Evolutionary conservation across 768 basidiomycete genomes (phyloP).

Genomic region (Galerina marginata): DNA sequence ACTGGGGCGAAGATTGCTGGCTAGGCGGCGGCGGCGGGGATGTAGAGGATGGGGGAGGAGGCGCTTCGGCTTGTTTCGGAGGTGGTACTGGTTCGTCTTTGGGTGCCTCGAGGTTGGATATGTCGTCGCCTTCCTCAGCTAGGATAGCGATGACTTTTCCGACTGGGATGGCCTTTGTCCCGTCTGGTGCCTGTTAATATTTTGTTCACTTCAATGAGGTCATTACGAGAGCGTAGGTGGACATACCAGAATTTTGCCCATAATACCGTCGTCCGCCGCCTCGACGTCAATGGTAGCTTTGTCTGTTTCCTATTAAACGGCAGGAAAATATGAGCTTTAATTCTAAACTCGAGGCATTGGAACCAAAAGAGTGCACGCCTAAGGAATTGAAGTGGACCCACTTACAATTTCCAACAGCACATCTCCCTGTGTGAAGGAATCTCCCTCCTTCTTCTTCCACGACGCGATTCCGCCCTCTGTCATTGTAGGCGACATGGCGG

Average conservation of each 20-base stretch:
- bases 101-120: slow-evolving; percentile 79
- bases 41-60: slow-evolving; percentile 23
- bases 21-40: slow-evolving; percentile 36
- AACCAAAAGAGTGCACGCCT: not conserved
- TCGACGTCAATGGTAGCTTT: slow-evolving; percentile 98
- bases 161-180: slow-evolving; percentile 83
- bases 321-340: slow-evolving; percentile 4
- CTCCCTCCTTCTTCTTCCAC: slow-evolving; percentile 92
- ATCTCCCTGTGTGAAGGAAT: slow-evolving; percentile 79
- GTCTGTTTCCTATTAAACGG: slow-evolving; percentile 76
- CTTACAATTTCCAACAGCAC: slow-evolving; percentile 89
- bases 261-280: slow-evolving; percentile 94
- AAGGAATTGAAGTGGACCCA: slow-evolving; percentile 10
- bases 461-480: slow-evolving; percentile 90
- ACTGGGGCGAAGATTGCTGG: slow-evolving; percentile 24
- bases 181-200: slow-evolving; percentile 56
- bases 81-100: slow-evolving; percentile 43
- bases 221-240: not conserved
- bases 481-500: slow-evolving; percentile 98
- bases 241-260: slow-evolving; percentile 91
- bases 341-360: not conserved
- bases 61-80: slow-evolving; percentile 23
- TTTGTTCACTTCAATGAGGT: slow-evolving; percentile 2
- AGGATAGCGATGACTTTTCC: slow-evolving; percentile 91
- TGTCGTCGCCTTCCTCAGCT: slow-evolving; percentile 95